Evolutionary conservation across 306 rosid species (phyloP).

Genomic region (Hippophae gyantsensis): DNA sequence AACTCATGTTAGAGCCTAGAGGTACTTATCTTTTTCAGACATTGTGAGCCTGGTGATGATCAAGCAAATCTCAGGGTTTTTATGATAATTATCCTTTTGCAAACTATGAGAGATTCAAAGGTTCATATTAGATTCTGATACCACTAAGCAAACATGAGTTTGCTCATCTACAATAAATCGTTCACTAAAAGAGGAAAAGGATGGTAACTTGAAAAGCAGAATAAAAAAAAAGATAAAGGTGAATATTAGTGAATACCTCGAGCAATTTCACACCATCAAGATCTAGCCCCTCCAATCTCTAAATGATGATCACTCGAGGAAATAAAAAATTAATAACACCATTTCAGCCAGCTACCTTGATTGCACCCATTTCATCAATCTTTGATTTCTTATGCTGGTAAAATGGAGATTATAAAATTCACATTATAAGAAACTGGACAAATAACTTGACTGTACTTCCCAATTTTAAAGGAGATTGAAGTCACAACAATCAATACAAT

Average conservation of each 20-base stretch:
- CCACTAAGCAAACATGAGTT: not conserved
- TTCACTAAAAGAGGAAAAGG: not conserved
- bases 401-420: conserved; percentile 18
- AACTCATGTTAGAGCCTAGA: no score
- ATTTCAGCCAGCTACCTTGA: conserved; percentile 73
- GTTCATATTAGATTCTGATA: not conserved
- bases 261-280: conserved; percentile 45
- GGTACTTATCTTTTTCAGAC: no score
- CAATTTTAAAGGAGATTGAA: conserved; percentile 2
- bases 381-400: conserved; percentile 86
- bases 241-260: conserved; percentile 49
- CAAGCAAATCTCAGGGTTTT: no score
- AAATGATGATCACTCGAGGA: conserved; percentile 51
- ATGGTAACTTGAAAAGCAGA: not conserved
- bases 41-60: no score
- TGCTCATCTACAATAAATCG: not conserved
- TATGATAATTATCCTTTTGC: no score
- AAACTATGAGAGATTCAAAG: not conserved
- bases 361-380: conserved; percentile 75
- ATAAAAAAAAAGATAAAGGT: conserved; percentile 9
- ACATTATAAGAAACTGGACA: conserved; percentile 5
- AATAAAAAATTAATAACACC: conserved; percentile 42
- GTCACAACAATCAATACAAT: not conserved
- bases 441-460: conserved; percentile 5
- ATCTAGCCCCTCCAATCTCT: conserved; percentile 54